Conservation (phyloP, 495 filamentous ascomycete species). For the Podospora appendiculata region DNA sequence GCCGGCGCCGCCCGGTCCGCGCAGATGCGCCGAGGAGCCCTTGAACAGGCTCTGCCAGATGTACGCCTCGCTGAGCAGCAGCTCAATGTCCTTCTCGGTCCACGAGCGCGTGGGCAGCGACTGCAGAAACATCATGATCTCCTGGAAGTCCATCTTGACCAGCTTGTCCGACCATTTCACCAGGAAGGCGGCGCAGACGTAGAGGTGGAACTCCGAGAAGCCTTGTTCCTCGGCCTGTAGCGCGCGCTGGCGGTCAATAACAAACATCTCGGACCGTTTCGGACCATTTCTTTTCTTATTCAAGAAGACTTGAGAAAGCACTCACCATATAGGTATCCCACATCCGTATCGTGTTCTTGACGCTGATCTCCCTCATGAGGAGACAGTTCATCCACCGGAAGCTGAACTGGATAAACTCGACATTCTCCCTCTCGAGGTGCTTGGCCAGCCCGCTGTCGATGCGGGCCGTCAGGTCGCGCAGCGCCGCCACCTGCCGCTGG, state of each 20-base stretch:
- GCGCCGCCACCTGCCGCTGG: conserved; percentile 79
- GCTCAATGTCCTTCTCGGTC: conserved; percentile 97
- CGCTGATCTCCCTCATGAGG: conserved; percentile 93
- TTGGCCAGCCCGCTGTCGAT: conserved; percentile 81
- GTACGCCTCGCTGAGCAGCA: conserved; percentile 89
- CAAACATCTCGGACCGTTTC: no score
- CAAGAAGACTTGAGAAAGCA: no score
- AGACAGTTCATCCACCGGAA: conserved; percentile 99
- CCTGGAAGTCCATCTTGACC: conserved; percentile 95
- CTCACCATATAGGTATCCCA: conserved; percentile 98
- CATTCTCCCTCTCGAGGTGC: conserved; percentile 80
- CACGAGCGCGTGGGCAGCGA: conserved; percentile 87
- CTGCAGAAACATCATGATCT: conserved; percentile 99
- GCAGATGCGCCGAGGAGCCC: conserved; percentile 77
- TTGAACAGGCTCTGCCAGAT: conserved; percentile 94
- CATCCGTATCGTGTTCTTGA: conserved; percentile 94
- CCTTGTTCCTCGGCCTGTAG: conserved; percentile 90
- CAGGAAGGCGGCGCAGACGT: conserved; percentile 97
- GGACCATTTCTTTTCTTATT: no score
- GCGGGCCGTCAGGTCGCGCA: conserved; percentile 80
- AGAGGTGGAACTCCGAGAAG: conserved; percentile 95
- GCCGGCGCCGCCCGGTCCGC: conserved; percentile 22
- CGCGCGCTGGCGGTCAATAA: background rate
- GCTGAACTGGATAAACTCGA: conserved; percentile 98
- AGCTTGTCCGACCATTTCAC: conserved; percentile 97